These are phyloP conservation scores for Chytriomyces sp. DNA, from an alignment of 192 early-diverging fungal species.

Conservation along the genomic window DNA sequence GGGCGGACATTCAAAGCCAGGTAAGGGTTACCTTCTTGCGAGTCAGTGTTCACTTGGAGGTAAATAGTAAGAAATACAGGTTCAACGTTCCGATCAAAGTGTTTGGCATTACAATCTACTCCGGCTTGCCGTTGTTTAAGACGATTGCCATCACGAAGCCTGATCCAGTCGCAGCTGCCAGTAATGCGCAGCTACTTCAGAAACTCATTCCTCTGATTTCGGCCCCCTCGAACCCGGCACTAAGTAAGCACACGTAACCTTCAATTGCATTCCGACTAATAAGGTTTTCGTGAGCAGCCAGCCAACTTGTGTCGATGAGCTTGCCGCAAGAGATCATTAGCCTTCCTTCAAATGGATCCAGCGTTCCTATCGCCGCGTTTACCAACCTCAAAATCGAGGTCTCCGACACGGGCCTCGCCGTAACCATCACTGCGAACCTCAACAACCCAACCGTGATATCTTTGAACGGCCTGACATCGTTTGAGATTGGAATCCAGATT, in stretches of 20 bases:
- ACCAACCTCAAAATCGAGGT: constrained; percentile 29
- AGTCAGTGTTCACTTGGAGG: neutral
- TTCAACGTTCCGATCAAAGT: constrained; percentile 29
- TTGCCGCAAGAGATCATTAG: neutral
- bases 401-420: constrained; percentile 34
- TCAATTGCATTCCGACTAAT: neutral
- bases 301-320: neutral
- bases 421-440: constrained; percentile 28
- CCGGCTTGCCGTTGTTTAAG: constrained; percentile 37
- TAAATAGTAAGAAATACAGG: neutral
- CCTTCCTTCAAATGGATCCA: constrained; percentile 8
- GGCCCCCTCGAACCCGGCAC: constrained; percentile 10
- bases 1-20: constrained; percentile 26
- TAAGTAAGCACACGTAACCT: constrained; percentile 34
- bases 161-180: constrained; percentile 27
- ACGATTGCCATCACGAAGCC: constrained; percentile 16
- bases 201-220: constrained; percentile 20
- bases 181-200: constrained; percentile 9
- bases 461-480: constrained; percentile 24
- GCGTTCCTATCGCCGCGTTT: constrained; percentile 4
- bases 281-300: constrained; percentile 23
- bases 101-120: constrained; percentile 45
- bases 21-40: too few relatives aligned
- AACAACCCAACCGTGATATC: constrained; percentile 43
- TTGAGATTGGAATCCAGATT: constrained; percentile 33